A percentile compares a stretch with the other conserved stretches of the same genome.
phyloP scores from a whole-genome alignment of 1,139 yeast genomes.

The Sugiyamaella grinbergsii region DNA sequence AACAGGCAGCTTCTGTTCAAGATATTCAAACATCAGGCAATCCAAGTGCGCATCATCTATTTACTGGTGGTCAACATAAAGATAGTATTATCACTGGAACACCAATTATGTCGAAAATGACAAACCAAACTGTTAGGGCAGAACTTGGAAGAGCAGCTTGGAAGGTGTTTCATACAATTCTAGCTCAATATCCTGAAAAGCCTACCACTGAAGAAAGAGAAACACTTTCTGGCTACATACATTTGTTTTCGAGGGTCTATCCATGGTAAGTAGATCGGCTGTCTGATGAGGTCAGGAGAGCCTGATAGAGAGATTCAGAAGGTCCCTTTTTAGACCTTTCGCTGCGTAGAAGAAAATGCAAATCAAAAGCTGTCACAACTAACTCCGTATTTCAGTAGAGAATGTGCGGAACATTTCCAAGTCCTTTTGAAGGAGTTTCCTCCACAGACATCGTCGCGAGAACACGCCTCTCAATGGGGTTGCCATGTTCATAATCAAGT shows the following conservation, averaged over 20 bases:
- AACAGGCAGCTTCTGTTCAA: slow-evolving; percentile 25
- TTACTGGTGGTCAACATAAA: slow-evolving; percentile 11
- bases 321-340: no score
- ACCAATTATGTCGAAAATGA: slow-evolving; percentile 89
- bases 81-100: slow-evolving; percentile 33
- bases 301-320: no score
- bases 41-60: slow-evolving; percentile 16
- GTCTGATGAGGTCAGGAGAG: no score
- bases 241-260: slow-evolving; percentile 45
- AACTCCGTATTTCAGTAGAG: slow-evolving; percentile 46
- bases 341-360: no score
- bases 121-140: slow-evolving; percentile 60
- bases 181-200: slow-evolving; percentile 85
- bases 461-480: slow-evolving; percentile 93
- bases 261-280: slow-evolving; percentile 36
- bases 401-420: slow-evolving; percentile 91
- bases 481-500: slow-evolving; percentile 91
- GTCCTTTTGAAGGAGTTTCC: slow-evolving; percentile 68
- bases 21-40: slow-evolving; percentile 25
- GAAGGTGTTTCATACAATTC: slow-evolving; percentile 85
- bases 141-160: slow-evolving; percentile 88
- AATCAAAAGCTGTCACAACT: no score
- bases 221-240: slow-evolving; percentile 56
- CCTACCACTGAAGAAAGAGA: slow-evolving; percentile 66
- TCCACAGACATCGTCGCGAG: slow-evolving; percentile 77